Evolutionary conservation across 495 filamentous ascomycete species (phyloP), one percentile per base, ranked within the genome.

Genomic region (Pyrenula aspistea): DNA sequence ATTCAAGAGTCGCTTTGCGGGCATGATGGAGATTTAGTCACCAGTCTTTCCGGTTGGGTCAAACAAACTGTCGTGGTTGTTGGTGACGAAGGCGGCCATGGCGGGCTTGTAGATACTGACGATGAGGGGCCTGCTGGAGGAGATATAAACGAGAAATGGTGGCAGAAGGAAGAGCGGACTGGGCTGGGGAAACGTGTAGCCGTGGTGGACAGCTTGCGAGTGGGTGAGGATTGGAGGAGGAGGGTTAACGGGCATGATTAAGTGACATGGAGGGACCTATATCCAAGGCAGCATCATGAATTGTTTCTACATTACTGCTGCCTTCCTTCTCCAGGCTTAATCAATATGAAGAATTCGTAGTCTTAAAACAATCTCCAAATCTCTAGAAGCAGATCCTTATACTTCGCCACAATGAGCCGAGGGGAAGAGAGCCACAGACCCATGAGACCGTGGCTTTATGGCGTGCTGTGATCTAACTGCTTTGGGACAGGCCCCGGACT

Each of bases 51-150:
- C 58, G 83, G 81, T 0, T 96, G 90, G 91, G 83, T 95, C 22
- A 77, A 88, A 24, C 86, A 91, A 63, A 83, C 89, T 50, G 77
- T 95, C 24, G 79, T 95, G 23, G 86, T 95, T 1, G 87, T 95
- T 21, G 91, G 89, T 4, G 87, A 86, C 55, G 88, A 90, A 57
- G 84, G 84, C 58, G 90, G 87, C 19, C 83, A 88, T 25, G 89
- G 89, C 22, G 91, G 89, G 0, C 76, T 96, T 42, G 88, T 90
- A 1, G 91, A 96, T 66, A 95, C 89, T 58, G 90, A 95, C 57
- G 91, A 91, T 25, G 91, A 96, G 66, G 74, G 71, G 0, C 67
- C 75, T 1, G 77, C 82, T 54, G 73, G 74, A 57, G 75, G 76
- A 24, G 78, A 81, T 24, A 77, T 79, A 55, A 63, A 66, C 24